Base-by-base conservation (phyloP, 352 stramenopile species). In the Phytopythium cucurbitacearum region DNA sequence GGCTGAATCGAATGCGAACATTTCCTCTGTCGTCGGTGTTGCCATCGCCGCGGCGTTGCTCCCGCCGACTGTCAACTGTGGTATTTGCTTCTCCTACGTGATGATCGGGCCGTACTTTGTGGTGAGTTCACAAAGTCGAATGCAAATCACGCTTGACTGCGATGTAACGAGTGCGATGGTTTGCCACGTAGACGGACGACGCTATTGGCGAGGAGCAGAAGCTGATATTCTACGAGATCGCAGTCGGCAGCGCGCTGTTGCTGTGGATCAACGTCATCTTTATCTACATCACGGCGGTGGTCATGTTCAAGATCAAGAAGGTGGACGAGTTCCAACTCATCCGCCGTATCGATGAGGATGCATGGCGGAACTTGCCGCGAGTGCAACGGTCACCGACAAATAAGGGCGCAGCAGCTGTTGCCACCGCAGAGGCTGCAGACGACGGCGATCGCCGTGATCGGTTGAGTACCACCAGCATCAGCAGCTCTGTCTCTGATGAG, bases 241-340 rank as follows among this genome's bases (percentile, higher is more conserved):
- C 85, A 13, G 79, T 92, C 21, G 85, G 80, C 7, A 95, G 82
- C 50, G 64, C 75, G 34, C 75, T 93, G 70, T 76, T 95, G 3
- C 57, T 93, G 55, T 92, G 82, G 82, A 91, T 95, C 51, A 95
- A 95, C 54, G 78, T 94, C 36, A 65, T 91, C 61, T 88, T 94
- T 52, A 94, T 94, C 56, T 94, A 94, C 67, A 67, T 91, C 48
- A 89, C 79, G 32, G 85, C 85, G 28, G 82, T 93, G 15, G 44
- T 91, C n/a, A 80, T 95, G 11, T 95, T 95, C 62, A 95, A 95
- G 58, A 84, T 92, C 51, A 95, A 95, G 59, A 77, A 90, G 40
- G 81, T 94, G 0, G 84, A 84, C 48, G 80, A 90, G 48, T 94
- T 94, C 53, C 81, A 92, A 56, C 63, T 94, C 13, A 89, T 94